Evolutionary conservation across 495 filamentous ascomycete genomes (phyloP).

Genomic region (Aspergillus avenaceus): DNA sequence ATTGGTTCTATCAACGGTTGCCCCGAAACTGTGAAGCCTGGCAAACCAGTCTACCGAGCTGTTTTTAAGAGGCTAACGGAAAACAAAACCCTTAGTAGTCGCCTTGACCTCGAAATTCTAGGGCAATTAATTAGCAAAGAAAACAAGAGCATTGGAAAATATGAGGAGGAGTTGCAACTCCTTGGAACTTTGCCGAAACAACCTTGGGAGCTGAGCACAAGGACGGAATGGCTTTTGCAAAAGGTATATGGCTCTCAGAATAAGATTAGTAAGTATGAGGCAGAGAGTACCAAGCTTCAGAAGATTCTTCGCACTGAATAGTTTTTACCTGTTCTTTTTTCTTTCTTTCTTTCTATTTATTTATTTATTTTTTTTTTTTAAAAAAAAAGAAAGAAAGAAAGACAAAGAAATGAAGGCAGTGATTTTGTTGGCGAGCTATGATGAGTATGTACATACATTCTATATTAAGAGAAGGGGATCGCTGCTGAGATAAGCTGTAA

Average conservation of each 20-base stretch:
- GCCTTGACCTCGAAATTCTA: constrained; percentile 70
- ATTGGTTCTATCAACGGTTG: constrained; percentile 70
- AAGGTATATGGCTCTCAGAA: constrained; percentile 70
- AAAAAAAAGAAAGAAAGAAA: too few relatives aligned
- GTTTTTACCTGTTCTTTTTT: constrained; percentile 8
- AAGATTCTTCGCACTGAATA: constrained; percentile 38
- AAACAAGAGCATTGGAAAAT: constrained; percentile 69
- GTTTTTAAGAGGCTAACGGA: constrained; percentile 68
- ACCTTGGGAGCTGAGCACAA: constrained; percentile 54
- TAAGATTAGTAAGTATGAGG: constrained; percentile 73
- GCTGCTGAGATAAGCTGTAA: constrained; percentile 4
- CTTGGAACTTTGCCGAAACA: constrained; percentile 59
- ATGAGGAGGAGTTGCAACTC: constrained; percentile 70
- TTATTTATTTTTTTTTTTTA: too few relatives aligned
- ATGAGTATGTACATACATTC: neutral
- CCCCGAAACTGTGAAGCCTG: constrained; percentile 70
- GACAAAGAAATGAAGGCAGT: too few relatives aligned
- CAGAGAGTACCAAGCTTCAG: constrained; percentile 66
- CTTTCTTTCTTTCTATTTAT: too few relatives aligned
- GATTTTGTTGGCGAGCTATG: too few relatives aligned
- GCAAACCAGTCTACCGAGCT: constrained; percentile 81
- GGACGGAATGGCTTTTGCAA: constrained; percentile 65
- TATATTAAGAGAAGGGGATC: too few relatives aligned
- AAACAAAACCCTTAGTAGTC: constrained; percentile 67
- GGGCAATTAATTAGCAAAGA: constrained; percentile 66